Percentiles rank a stretch among this genome's conserved stretches.
Evolutionary conservation across 352 stramenopile species (phyloP).

Genomic region (Aphanomyces stellatus): DNA sequence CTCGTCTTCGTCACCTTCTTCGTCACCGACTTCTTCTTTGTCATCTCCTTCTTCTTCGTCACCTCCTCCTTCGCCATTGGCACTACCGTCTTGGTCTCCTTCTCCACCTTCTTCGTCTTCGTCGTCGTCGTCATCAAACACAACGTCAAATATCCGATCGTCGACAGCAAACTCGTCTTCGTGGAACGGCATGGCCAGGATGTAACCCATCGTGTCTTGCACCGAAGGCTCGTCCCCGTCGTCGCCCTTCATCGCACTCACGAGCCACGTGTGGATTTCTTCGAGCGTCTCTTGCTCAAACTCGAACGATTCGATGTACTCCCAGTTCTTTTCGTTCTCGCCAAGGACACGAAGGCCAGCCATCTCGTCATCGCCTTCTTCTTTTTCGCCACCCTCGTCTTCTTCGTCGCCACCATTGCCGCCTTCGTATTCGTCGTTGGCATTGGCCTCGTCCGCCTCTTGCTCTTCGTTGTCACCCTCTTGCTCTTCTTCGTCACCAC

Average conservation of each 20-base stretch:
- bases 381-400: background rate
- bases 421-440: background rate
- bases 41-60: too few relatives aligned
- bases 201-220: background rate
- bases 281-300: background rate
- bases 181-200: background rate
- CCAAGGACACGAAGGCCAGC: background rate
- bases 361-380: background rate
- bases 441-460: background rate
- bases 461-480: background rate
- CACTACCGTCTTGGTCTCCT: too few relatives aligned
- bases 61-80: too few relatives aligned
- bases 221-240: background rate
- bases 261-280: background rate
- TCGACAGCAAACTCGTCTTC: constrained; percentile 1
- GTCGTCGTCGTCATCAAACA: background rate
- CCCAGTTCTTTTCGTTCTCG: constrained; percentile 1
- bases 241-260: too few relatives aligned
- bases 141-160: constrained; percentile 1
- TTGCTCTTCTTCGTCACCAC: background rate
- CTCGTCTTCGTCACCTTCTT: too few relatives aligned
- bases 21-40: too few relatives aligned
- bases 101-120: background rate
- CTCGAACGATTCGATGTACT: constrained; percentile 8
- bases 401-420: background rate